A percentile compares a stretch with the other conserved stretches of the same genome.
These are phyloP conservation scores for Yarrowia sp. DNA, from an alignment of 805 yeast genomes.

Conservation along the genomic window DNA sequence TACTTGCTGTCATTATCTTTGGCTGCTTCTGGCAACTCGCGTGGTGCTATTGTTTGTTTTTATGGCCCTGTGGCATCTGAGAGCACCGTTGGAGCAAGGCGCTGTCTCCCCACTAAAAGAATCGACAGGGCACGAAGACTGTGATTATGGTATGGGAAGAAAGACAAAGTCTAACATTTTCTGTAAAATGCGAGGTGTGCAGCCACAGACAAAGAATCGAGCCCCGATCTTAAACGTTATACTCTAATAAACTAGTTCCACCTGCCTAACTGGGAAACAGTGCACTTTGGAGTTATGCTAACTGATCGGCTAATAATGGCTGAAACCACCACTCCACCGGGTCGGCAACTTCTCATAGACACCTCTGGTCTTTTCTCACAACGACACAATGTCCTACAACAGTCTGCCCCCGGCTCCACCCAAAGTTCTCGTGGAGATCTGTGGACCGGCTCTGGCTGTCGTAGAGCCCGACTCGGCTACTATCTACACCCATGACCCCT, in stretches of 20 bases:
- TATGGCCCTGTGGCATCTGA: background rate
- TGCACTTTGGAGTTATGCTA: background rate
- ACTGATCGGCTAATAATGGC: slow-evolving; percentile 5
- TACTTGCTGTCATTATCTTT: no score
- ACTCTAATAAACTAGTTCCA: background rate
- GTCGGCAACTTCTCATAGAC: background rate
- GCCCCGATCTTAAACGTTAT: background rate
- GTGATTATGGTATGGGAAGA: background rate
- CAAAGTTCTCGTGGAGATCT: slow-evolving; percentile 9
- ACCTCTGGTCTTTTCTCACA: background rate
- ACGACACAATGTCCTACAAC: slow-evolving; percentile 17
- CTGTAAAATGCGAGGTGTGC: background rate
- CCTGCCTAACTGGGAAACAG: slow-evolving; percentile 17
- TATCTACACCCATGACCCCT: background rate
- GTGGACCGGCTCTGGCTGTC: slow-evolving; percentile 15
- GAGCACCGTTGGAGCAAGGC: background rate
- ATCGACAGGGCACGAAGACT: background rate
- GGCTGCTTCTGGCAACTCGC: no score
- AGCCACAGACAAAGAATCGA: background rate
- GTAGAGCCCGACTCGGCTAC: background rate
- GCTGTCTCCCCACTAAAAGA: background rate
- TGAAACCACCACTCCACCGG: background rate
- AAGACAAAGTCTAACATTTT: background rate
- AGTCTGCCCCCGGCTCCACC: slow-evolving; percentile 20
- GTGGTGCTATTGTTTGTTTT: background rate